phyloP scores from a whole-genome alignment of 306 rosid genomes.

The Canavalia gladiata region DNA sequence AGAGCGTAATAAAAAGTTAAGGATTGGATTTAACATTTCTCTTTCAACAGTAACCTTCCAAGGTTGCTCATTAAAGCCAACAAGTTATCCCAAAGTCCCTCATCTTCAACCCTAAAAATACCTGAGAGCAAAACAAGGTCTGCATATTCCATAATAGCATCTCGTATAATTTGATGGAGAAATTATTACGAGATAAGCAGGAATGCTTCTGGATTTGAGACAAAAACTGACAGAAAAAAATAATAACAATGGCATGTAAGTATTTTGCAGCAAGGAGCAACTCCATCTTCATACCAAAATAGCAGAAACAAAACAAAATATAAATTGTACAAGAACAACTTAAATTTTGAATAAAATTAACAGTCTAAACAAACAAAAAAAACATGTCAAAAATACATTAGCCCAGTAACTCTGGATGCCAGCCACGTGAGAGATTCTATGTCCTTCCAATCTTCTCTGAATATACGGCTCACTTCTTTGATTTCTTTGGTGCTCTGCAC shows the following conservation, averaged over 20 bases:
- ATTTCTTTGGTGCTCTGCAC: constrained; percentile 75
- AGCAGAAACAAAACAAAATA: constrained; percentile 10
- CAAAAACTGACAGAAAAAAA: neutral
- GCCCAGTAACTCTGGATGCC: constrained; percentile 28
- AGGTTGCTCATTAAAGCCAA: neutral
- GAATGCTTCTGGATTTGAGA: neutral
- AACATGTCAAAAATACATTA: constrained; percentile 58
- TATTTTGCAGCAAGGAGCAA: neutral
- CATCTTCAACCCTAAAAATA: neutral
- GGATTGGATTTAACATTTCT: too few relatives aligned
- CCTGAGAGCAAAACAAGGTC: neutral
- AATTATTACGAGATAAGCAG: neutral
- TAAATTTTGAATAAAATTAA: constrained; percentile 43
- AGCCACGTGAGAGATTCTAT: constrained; percentile 17
- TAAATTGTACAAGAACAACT: constrained; percentile 46
- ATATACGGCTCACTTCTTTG: constrained; percentile 64
- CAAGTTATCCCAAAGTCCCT: neutral
- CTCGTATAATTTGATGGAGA: neutral
- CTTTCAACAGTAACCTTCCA: too few relatives aligned
- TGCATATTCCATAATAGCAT: neutral
- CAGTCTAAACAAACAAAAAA: constrained; percentile 51
- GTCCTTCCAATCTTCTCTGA: constrained; percentile 34
- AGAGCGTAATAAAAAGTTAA: too few relatives aligned
- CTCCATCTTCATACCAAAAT: constrained; percentile 23
- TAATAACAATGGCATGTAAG: neutral